Evolutionary conservation across 768 basidiomycete species (phyloP), one percentile per base, ranked within the genome.

Genomic region (Boletus sensibilis): DNA sequence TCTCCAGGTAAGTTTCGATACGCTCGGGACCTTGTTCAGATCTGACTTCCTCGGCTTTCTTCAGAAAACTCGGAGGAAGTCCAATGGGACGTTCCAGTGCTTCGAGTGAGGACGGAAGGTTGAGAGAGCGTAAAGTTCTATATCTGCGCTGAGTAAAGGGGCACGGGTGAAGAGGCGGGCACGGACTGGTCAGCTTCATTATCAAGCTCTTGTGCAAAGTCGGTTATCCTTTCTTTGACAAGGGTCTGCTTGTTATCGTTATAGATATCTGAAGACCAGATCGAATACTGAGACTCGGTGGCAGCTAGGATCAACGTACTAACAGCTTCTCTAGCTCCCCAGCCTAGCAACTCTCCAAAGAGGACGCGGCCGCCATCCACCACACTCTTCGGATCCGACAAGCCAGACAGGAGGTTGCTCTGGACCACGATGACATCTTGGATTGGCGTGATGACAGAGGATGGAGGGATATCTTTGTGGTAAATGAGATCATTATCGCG

Each of bases 401-500:
- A 67, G 2, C 78, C 86, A 1, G 76, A 70, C 0, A 87, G 85
- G 2, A 85, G 64, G 16, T 72, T 79, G 2, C 85, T 70, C 57
- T 85, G 80, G 34, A 86, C 89, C 67, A 98, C 82, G 11, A 81
- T 73, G 2, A 85, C 83, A 37, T 84, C 84, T 31, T 78, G 75
- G 48, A 98, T 85, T 0, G 79, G 67, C 0, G 85, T 74, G 8
- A 97, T 80, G 16, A 86, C 80, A 2, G 88, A 83, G 5, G 82
- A 64, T 0, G 93, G 76, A 1, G 95, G 94, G 1, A 96, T 78
- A 53, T 92, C 87, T 49, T 92, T 81, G 62, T 97, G 93, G 74
- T 98, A 99, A 38, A 99, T 97, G 8, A 97, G 76, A 71, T 96
- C 90, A 69, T 99, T 99, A 71, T 98, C 96, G 33, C 92, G 83